Base-by-base conservation (phyloP, 306 rosid species). In the Cercis canadensis region DNA sequence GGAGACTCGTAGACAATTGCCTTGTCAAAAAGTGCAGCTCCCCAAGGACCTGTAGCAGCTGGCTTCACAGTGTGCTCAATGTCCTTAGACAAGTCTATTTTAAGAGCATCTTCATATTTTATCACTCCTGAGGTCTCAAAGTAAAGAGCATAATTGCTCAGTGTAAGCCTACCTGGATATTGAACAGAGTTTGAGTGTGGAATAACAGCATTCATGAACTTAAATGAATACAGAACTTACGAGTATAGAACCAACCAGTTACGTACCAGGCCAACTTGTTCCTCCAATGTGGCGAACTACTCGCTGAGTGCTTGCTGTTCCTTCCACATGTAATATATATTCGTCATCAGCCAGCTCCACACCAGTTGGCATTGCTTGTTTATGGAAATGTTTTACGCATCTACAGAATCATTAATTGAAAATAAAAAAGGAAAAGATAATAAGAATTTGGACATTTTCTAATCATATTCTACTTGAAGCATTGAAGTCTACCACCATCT, bases 1-100 rank as follows among this genome's bases (percentile, higher is more conserved):
- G 92, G 60, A 11, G 99, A 87, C 14, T 86, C 87, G 0, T 83
- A 86, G 75, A 82, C 70, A 13, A 95, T 80, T 57, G 96, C 99
- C 88, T 85, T 95, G 90, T 95, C 96, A 62, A 80, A 95, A 63
- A 95, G 84, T 37, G 92, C 97, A 50, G 97, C 97, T 61, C 97
- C 99, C 97, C 97, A 95, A 5, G 99, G 99, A 32, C 96, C 99
- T 7, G 97, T 95, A 15, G 96, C 83, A 54, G 61, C 73, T 51
- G 96, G 80, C 63, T 77, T 84, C 79, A 95, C 86, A 40, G 71
- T 83, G 69, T 87, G 92, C 53, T 75, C 82, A 4, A 40, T 58
- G 57, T 87, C 74, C 80, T 72, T 74, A 10, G 82, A 85, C 50
- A 91, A 90, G 78, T 91, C 92, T 37, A 95, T 87, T 80, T 87